phyloP scores from a whole-genome alignment of 495 filamentous ascomycete species.

The Hypoxylon fragiforme region DNA sequence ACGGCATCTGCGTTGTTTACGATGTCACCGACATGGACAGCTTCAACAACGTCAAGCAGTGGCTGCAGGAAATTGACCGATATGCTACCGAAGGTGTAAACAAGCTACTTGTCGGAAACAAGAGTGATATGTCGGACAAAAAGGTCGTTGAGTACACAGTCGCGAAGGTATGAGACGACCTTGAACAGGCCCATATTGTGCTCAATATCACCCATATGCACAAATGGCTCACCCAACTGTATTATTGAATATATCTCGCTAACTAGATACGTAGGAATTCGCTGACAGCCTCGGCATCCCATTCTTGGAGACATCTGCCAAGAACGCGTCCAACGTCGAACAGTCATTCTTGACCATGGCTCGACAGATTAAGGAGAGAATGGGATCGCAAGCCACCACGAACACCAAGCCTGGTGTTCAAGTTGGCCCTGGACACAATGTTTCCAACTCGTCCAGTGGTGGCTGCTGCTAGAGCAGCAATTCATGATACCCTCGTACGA shows the following conservation, averaged over 20 bases:
- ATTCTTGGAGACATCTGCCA: conserved; percentile 98
- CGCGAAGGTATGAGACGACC: conserved; percentile 91
- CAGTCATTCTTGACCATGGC: conserved; percentile 99
- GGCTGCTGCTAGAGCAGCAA: conserved; percentile 82
- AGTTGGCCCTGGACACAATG: conserved; percentile 90
- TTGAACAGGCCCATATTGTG: no score
- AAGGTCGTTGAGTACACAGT: conserved; percentile 99
- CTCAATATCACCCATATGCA: no score
- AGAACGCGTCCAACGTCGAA: conserved; percentile 99
- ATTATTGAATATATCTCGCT: conserved; percentile 14
- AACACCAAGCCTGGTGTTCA: conserved; percentile 99
- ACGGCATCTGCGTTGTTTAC: conserved; percentile 99
- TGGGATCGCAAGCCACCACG: conserved; percentile 91
- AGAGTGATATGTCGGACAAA: conserved; percentile 99
- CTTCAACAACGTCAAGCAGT: conserved; percentile 99
- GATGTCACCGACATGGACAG: conserved; percentile 99
- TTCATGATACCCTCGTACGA: conserved; percentile 39
- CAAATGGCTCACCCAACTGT: no score
- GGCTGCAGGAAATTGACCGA: conserved; percentile 98
- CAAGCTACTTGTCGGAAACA: conserved; percentile 98
- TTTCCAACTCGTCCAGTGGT: conserved; percentile 84
- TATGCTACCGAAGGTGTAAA: conserved; percentile 99
- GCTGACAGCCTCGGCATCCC: conserved; percentile 98
- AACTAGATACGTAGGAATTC: conserved; percentile 71
- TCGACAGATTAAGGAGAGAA: conserved; percentile 98